Percentiles rank a stretch among this genome's conserved stretches.
phyloP scores from a whole-genome alignment of 2,329 filamentous ascomycete species.

The Penicillium sp. region DNA sequence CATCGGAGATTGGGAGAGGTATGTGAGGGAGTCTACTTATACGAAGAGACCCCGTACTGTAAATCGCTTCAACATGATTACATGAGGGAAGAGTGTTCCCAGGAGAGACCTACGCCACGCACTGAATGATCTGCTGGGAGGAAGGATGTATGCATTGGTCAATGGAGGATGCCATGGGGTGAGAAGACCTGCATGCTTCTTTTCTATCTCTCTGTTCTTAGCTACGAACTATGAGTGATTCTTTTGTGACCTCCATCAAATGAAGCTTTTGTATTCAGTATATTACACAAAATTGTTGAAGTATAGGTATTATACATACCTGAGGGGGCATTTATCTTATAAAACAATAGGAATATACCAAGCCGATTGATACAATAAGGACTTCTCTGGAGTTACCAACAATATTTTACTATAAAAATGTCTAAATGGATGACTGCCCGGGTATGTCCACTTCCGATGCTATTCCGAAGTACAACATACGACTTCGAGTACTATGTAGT shows the following conservation, averaged over 20 bases:
- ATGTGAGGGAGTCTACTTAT: not conserved
- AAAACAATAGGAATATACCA: not conserved
- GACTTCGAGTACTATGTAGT: not conserved
- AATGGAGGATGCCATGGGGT: not conserved
- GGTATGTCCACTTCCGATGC: not conserved
- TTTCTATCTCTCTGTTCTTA: not conserved
- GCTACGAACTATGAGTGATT: not conserved
- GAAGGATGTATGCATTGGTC: not conserved
- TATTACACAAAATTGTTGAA: too few species aligned
- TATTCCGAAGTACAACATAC: not conserved
- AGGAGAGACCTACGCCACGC: not conserved
- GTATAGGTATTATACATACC: not conserved
- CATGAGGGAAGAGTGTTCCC: too few species aligned
- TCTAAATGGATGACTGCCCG: not conserved
- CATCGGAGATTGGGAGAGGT: not conserved
- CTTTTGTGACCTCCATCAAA: not conserved
- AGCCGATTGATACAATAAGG: not conserved
- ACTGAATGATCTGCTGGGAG: not conserved
- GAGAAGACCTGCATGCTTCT: not conserved
- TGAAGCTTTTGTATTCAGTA: not conserved
- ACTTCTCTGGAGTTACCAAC: not conserved
- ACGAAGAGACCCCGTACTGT: not conserved
- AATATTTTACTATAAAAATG: not conserved
- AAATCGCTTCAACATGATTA: not conserved
- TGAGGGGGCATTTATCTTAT: not conserved